Evolutionary conservation across 352 stramenopile genomes (phyloP).

Genomic region (Globisporangium alternatum): DNA sequence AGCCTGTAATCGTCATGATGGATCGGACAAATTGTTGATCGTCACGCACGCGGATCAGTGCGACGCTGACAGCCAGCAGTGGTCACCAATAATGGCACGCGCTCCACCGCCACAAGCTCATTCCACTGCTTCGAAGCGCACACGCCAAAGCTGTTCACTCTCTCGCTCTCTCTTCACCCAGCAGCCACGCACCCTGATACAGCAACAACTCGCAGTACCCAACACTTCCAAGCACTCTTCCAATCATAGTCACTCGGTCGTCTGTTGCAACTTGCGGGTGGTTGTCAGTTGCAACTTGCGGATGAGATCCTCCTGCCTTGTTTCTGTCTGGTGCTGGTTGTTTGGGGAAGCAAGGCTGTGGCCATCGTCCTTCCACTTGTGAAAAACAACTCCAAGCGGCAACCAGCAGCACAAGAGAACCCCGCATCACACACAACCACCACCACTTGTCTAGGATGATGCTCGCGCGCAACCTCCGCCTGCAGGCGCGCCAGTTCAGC

Average conservation of each 20-base stretch:
- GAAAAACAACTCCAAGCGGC: conserved; percentile 18
- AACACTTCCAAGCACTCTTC: not conserved
- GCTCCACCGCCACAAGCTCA: conserved; percentile 10
- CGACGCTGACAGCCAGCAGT: not conserved
- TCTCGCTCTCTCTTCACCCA: conserved; percentile 2
- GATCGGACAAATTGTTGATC: no score
- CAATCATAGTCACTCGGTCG: not conserved
- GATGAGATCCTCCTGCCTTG: not conserved
- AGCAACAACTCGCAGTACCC: not conserved
- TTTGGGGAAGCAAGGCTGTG: conserved; percentile 3
- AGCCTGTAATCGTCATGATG: no score
- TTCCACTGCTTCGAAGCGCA: conserved; percentile 7
- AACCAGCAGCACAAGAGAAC: conserved; percentile 2
- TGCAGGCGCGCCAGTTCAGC: conserved; percentile 44
- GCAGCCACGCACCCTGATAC: not conserved
- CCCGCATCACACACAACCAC: not conserved
- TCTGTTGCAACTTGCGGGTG: no score
- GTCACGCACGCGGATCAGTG: not conserved
- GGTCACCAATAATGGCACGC: not conserved
- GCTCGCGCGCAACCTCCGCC: conserved; percentile 29
- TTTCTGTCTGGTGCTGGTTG: conserved; percentile 3
- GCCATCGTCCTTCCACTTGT: conserved; percentile 8
- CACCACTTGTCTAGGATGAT: conserved; percentile 21
- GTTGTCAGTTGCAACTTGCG: not conserved
- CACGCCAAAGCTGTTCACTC: conserved; percentile 1